Evolutionary conservation across 495 filamentous ascomycete species (phyloP), one percentile per base, ranked within the genome.

Genomic region (Parathielavia hyrcaniae): DNA sequence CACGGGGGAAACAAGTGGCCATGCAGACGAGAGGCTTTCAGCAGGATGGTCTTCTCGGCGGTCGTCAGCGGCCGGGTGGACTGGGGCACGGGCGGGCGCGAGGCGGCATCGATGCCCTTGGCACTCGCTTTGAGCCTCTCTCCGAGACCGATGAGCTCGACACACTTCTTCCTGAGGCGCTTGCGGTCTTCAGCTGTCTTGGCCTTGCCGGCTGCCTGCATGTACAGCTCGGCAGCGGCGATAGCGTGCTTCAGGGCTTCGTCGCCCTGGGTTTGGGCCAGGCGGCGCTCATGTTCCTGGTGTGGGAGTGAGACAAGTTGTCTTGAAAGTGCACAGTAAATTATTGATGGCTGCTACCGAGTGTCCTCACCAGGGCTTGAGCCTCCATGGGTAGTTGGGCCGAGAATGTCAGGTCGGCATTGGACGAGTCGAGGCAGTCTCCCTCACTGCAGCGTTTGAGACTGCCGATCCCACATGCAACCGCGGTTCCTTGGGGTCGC

Each of bases 1-100:
- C 93, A 98, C 5, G 88, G 90, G 10, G 85, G 89, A 63, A 95
- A 97, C 5, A 82, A 75, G 59, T 82, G 86, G 9, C 87, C 87
- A 66, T 95, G 87, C 11, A 98, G 72, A 52, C 84, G 86, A 14
- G 90, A 90, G 3, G 83, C 82, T 59, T 86, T 83, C 11, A 90
- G 75, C 8, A 97, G 71, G 34, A 97, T 84, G 19, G 88, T 86
- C 64, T 93, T 77, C 63, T 97, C 95, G 23, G 80, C 77, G 5
- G 78, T 86, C 9, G 88, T 79, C 50, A 87, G 75, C 57, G 79
- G 74, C 22, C 88, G 84, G 14, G 75, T 80, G 19, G 85, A 85
- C 17, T 72, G 65, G n/a, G 84, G 79, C 16, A 75, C 63, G 45
- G 67, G 68, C 1, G 77, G 69, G 19, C 63, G 63, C 39, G 66